A percentile compares a stretch with the other conserved stretches of the same genome.
Evolutionary conservation across 148 eudicot species (phyloP).

Genomic region (Nepenthes gracilis): DNA sequence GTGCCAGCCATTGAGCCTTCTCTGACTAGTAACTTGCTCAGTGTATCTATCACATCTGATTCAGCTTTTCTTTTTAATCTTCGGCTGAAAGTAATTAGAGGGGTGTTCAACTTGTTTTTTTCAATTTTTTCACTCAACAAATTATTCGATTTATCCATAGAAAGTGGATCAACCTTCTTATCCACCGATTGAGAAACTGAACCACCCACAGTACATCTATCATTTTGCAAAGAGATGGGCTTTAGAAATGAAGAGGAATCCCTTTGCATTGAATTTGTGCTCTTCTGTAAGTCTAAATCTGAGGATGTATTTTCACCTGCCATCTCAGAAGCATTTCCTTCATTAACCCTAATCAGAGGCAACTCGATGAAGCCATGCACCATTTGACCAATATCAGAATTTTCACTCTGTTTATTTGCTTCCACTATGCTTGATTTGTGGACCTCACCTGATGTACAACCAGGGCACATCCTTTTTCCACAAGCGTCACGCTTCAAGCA

Average conservation of each 20-base stretch:
- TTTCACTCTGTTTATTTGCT: slow-evolving; percentile 6
- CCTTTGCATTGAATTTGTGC: slow-evolving; percentile 6
- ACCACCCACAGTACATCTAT: slow-evolving; percentile 8
- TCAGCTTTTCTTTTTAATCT: slow-evolving; percentile 31
- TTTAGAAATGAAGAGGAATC: slow-evolving; percentile 12
- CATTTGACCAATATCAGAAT: slow-evolving; percentile 7
- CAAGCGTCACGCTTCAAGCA: slow-evolving; percentile 12
- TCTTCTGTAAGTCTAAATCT: slow-evolving; percentile 2
- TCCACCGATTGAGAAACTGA: slow-evolving; percentile 15
- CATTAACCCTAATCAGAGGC: slow-evolving; percentile 7
- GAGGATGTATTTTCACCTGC: slow-evolving; percentile 7
- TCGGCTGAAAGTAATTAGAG: slow-evolving; percentile 37
- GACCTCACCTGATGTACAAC: slow-evolving; percentile 15
- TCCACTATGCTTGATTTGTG: slow-evolving; percentile 6
- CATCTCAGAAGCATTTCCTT: slow-evolving; percentile 7
- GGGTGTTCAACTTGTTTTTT: slow-evolving; percentile 14
- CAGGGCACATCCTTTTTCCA: slow-evolving; percentile 10
- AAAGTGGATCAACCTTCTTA: slow-evolving; percentile 5
- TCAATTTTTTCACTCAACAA: slow-evolving; percentile 3
- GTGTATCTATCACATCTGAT: slow-evolving; percentile 4
- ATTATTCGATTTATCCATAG: slow-evolving; percentile 3
- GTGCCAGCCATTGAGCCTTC: slow-evolving; percentile 7
- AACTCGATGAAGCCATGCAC: slow-evolving; percentile 5
- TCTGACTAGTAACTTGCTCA: slow-evolving; percentile 4
- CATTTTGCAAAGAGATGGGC: slow-evolving; percentile 11